Evolutionary conservation across 169 alveolate genomes (phyloP).

Genomic region (Babesia gibsoni): DNA sequence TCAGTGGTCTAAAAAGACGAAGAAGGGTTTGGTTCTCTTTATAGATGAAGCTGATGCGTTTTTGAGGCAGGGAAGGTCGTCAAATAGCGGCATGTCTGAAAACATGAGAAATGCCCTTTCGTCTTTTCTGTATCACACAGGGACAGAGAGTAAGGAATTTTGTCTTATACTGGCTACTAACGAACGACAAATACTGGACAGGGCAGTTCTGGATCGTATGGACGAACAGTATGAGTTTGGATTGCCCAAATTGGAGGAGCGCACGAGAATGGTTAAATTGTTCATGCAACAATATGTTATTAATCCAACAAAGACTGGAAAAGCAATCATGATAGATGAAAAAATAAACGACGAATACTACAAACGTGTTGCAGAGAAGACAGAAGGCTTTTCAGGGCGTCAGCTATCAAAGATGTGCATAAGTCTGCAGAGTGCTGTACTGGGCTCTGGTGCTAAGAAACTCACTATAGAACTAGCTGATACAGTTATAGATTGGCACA

Average conservation of each 20-base stretch:
- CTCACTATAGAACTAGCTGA: constrained; percentile 79
- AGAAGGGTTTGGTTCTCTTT: constrained; percentile 89
- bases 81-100: constrained; percentile 84
- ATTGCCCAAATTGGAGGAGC: constrained; percentile 86
- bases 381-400: constrained; percentile 94
- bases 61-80: constrained; percentile 86
- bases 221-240: constrained; percentile 95
- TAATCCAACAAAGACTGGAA: constrained; percentile 67
- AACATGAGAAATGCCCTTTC: constrained; percentile 87
- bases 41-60: constrained; percentile 99
- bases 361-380: constrained; percentile 79
- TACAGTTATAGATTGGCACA: constrained; percentile 74
- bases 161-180: constrained; percentile 94
- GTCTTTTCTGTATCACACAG: constrained; percentile 95
- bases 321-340: constrained; percentile 67
- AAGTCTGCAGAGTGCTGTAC: constrained; percentile 76
- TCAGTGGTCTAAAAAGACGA: constrained; percentile 92
- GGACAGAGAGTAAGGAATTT: constrained; percentile 90
- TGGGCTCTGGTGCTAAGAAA: constrained; percentile 74
- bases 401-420: constrained; percentile 87
- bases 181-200: constrained; percentile 91
- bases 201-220: constrained; percentile 89
- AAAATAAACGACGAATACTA: constrained; percentile 75
- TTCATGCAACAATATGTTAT: constrained; percentile 88
- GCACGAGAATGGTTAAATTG: constrained; percentile 86